These are phyloP conservation scores for Keqinozyma sinolaborantium DNA, from an alignment of 1,139 yeast genomes.

Conservation along the genomic window DNA sequence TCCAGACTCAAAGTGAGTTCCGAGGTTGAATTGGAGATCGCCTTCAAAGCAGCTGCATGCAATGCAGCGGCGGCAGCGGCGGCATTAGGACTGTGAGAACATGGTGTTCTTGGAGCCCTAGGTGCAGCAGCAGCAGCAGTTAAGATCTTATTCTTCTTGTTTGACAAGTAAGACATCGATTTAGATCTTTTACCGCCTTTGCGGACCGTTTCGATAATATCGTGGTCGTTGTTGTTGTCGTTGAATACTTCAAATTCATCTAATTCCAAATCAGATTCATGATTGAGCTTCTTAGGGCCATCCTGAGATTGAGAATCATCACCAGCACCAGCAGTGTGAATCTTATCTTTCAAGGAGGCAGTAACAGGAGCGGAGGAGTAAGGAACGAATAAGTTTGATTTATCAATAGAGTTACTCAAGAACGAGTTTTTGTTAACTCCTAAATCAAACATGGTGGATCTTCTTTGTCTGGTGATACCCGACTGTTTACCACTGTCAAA, in stretches of 20 bases:
- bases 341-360: slow-evolving; percentile 43
- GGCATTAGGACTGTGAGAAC: slow-evolving; percentile 56
- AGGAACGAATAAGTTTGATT: slow-evolving; percentile 60
- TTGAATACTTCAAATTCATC: slow-evolving; percentile 47
- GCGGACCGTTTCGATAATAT: slow-evolving; percentile 25
- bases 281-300: slow-evolving; percentile 2
- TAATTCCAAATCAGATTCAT: slow-evolving; percentile 32
- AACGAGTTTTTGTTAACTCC: slow-evolving; percentile 46
- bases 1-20: slow-evolving; percentile 3
- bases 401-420: slow-evolving; percentile 41
- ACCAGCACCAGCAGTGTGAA: slow-evolving; percentile 2
- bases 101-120: slow-evolving; percentile 60
- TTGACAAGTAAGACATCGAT: slow-evolving; percentile 54
- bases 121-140: slow-evolving; percentile 88
- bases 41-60: slow-evolving; percentile 66
- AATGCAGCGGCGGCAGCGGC: slow-evolving; percentile 74
- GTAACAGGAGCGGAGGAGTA: slow-evolving; percentile 76
- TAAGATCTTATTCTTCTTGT: slow-evolving; percentile 50
- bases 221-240: slow-evolving; percentile 30
- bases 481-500: slow-evolving; percentile 25
- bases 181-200: slow-evolving; percentile 57
- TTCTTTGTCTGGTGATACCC: slow-evolving; percentile 32
- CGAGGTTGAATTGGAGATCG: slow-evolving; percentile 25
- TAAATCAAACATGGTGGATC: slow-evolving; percentile 48
- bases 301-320: slow-evolving; percentile 5